Evolutionary conservation across 2,329 filamentous ascomycete genomes (phyloP), one percentile per base, ranked within the genome.

Genomic region (Neonectria magnoliae): DNA sequence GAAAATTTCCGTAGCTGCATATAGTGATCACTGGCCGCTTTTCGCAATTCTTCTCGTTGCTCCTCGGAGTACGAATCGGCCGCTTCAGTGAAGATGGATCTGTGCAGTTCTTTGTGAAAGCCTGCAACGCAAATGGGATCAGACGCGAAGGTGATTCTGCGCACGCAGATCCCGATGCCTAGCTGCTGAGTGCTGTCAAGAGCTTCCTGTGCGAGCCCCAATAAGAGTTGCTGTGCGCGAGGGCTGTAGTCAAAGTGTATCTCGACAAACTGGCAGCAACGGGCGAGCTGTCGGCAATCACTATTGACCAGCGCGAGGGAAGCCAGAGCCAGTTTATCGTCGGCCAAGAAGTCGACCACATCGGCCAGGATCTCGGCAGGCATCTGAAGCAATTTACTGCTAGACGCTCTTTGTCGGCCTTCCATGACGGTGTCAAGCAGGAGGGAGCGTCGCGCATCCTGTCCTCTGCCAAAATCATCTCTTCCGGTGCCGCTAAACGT

Each of bases 281-380:
- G 59, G 11, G 64, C 64, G 1, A 72, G 64, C 41, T 48, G 61
- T 1, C 38, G 44, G n/a, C 61, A 72, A 3, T 71, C 66, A 18
- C 66, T 72, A 22, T 67, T 72, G 29, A 66, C 68, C 16, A 68
- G 38, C 31, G 68, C 64, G 29, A 70, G 29, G 14, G 62, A 45
- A 18, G 64, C 57, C 22, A 70, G 51, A 33, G 62, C 20, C 1
- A 45, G n/a, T 54, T 67, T 64, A 8, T 65, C 65, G 6, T 67
- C 57, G 14, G 47, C 54, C n/a, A 70, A 20, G 2, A 68, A 57
- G 31, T 45, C 36, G 38, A 62, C 45, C 5, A 69, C 48, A 1
- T 55, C 31, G n/a, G 42, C 51, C 5, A 70, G n/a, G 20, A 68
- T 64, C 38, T 70, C 64, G 10, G n/a, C 27, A 0, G 65, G 67